Percentiles rank a stretch among this genome's conserved stretches.
Conservation (phyloP, 75 land plant species). For the Picea sitchensis region DNA sequence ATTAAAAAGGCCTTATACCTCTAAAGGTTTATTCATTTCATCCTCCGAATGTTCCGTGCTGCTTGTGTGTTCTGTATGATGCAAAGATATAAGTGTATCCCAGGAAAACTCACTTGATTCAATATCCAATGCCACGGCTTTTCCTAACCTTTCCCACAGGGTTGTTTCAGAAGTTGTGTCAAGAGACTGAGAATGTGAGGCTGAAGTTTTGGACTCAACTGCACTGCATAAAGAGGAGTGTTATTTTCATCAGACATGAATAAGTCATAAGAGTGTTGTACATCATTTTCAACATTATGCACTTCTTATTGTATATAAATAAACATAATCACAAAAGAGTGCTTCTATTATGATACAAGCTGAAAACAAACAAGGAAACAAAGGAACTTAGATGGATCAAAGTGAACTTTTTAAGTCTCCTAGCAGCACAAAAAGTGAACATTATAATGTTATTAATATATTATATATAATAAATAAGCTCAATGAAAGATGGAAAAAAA, state of each 20-base stretch:
- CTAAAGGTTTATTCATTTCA: slow-evolving; percentile 56
- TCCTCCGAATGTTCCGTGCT: slow-evolving; percentile 66
- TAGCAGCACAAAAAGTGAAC: neutral
- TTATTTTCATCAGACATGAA: neutral
- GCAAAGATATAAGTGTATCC: slow-evolving; percentile 69
- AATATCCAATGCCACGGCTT: slow-evolving; percentile 59
- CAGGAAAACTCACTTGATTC: slow-evolving; percentile 66
- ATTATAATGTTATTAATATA: neutral
- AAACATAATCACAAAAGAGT: slow-evolving; percentile 8
- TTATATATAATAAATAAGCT: neutral
- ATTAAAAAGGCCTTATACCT: slow-evolving; percentile 24
- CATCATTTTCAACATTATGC: neutral
- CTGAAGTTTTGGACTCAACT: slow-evolving; percentile 8
- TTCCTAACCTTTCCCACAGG: slow-evolving; percentile 80
- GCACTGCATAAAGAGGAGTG: neutral
- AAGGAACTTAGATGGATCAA: neutral
- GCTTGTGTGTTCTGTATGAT: slow-evolving; percentile 64
- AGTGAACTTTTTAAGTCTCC: neutral
- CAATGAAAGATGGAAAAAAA: neutral
- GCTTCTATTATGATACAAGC: neutral
- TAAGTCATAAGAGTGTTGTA: neutral
- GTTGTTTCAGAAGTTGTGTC: slow-evolving; percentile 47
- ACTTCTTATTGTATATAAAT: neutral
- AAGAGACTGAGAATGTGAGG: slow-evolving; percentile 3
- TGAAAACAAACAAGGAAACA: neutral